Percentiles rank a stretch among this genome's conserved stretches.
phyloP scores from a whole-genome alignment of 306 rosid species.

The Psophocarpus tetragonolobus region DNA sequence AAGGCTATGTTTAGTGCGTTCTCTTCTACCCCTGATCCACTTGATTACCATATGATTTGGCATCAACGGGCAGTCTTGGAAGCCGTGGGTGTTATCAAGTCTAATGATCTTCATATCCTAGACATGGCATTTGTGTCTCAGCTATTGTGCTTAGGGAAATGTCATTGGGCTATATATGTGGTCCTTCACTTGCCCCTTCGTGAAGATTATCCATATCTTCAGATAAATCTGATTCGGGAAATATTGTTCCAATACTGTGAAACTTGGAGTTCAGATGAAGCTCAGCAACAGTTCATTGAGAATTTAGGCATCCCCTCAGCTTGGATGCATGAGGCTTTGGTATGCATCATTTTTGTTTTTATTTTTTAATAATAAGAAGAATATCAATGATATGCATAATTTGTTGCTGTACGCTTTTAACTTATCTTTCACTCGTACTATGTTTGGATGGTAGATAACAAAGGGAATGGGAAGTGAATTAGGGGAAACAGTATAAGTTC shows the following conservation, averaged over 20 bases:
- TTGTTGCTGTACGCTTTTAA: constrained; percentile 16
- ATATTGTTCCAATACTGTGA: constrained; percentile 94
- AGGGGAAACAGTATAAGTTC: background rate
- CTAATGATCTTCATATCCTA: constrained; percentile 87
- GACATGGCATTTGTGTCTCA: constrained; percentile 90
- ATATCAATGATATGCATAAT: constrained; percentile 8
- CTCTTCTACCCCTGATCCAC: constrained; percentile 91
- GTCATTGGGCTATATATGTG: constrained; percentile 99
- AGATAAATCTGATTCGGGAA: constrained; percentile 81
- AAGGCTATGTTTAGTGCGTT: constrained; percentile 88
- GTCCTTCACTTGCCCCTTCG: constrained; percentile 78
- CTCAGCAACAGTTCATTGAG: constrained; percentile 78
- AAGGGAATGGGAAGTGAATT: background rate
- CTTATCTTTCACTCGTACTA: background rate
- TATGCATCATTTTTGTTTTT: constrained; percentile 40
- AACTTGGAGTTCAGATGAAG: constrained; percentile 85
- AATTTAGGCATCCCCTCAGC: constrained; percentile 79
- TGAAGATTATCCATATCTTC: constrained; percentile 85
- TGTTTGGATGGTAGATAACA: constrained; percentile 4
- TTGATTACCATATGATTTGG: constrained; percentile 98
- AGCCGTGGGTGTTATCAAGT: constrained; percentile 79
- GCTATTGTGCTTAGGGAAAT: constrained; percentile 77
- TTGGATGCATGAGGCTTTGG: constrained; percentile 98
- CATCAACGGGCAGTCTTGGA: constrained; percentile 87
- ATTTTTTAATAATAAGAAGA: background rate